Evolutionary conservation across 1,284 basidiomycete species (phyloP), one percentile per base, ranked within the genome.

Genomic region (Coniophora puteana): DNA sequence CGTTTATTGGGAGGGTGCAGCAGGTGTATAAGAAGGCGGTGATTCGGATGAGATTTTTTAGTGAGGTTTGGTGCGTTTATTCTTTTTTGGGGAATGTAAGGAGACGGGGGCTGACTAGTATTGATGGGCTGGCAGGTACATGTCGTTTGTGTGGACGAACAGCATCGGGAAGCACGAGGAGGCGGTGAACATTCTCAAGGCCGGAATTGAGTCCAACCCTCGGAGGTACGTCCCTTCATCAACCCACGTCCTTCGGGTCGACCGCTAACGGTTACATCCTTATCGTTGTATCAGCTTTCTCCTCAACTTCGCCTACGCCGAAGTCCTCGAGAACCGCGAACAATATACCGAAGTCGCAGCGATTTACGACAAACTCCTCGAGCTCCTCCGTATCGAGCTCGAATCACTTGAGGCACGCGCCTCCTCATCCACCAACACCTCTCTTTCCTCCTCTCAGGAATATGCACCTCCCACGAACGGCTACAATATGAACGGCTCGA

Each of bases 21-120:
- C 82, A 83, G 35, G 90, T 93, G 3, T 93, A 96, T 62, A 76
- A 84, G 47, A 93, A 95, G 66, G 91, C 90, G 1, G 71, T 90
- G 48, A 83, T 92, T 52, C 74, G 86, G 46, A 91, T 98, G 89
- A 77, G 94, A 31, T 99, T 92, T 66, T 98, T 88, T 61, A 83
- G 90, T 5, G 96, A 99, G 61, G 83, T 98, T 36, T 97, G 93
- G 94, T 90, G 50, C 45, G 75, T 61, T 4, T 24, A 7, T 16
- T 34, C 25, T 33, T 34, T 18, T 13, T 31, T 31, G 29, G 8
- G 6, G 6, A 14, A n/a, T n/a, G n/a, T n/a, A n/a, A 31, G n/a
- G 29, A 31, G 20, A 8, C 6, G 7, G n/a, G 29, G 29, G 18
- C 8, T 21, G 17, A 42, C 7, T 22, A 31, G 24, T 44, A 22